A percentile compares a stretch with the other conserved stretches of the same genome.
Conservation (phyloP, 805 yeast genomes). For the Candida qinlingensis region DNA sequence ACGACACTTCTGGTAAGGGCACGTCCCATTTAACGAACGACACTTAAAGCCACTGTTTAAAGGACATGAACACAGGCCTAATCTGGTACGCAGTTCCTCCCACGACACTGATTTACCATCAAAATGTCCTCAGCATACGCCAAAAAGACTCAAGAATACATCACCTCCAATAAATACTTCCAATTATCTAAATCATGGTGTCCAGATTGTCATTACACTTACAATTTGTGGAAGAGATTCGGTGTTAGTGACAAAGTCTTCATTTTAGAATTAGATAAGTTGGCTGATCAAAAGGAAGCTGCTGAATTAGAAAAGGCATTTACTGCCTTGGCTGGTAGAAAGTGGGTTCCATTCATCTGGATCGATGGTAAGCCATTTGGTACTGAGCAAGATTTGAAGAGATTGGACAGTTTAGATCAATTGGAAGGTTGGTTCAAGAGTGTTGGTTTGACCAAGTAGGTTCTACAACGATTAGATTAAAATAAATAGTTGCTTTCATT, state of each 20-base stretch:
- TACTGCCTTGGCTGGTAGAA: slow-evolving; percentile 50
- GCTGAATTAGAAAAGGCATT: slow-evolving; percentile 48
- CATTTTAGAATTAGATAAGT: slow-evolving; percentile 57
- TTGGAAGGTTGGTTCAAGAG: slow-evolving; percentile 20
- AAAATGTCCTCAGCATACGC: neutral
- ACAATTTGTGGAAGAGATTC: slow-evolving; percentile 47
- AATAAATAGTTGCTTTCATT: neutral
- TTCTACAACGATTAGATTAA: neutral
- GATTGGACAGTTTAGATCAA: slow-evolving; percentile 19
- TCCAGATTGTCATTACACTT: slow-evolving; percentile 68
- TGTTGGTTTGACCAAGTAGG: slow-evolving; percentile 14
- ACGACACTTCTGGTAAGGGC: no score
- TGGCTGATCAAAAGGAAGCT: slow-evolving; percentile 44
- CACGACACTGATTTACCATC: neutral
- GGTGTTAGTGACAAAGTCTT: slow-evolving; percentile 44
- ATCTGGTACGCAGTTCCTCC: no score
- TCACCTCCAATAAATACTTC: slow-evolving; percentile 42
- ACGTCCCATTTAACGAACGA: no score
- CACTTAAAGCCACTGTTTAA: no score
- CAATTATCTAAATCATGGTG: slow-evolving; percentile 74
- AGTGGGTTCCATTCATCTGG: slow-evolving; percentile 68
- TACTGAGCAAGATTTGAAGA: slow-evolving; percentile 43
- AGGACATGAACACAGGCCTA: no score
- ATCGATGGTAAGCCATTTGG: slow-evolving; percentile 56
- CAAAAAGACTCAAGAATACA: slow-evolving; percentile 38